Conservation (phyloP, 305 asterid genomes). For the Fraxinus paxiana region DNA sequence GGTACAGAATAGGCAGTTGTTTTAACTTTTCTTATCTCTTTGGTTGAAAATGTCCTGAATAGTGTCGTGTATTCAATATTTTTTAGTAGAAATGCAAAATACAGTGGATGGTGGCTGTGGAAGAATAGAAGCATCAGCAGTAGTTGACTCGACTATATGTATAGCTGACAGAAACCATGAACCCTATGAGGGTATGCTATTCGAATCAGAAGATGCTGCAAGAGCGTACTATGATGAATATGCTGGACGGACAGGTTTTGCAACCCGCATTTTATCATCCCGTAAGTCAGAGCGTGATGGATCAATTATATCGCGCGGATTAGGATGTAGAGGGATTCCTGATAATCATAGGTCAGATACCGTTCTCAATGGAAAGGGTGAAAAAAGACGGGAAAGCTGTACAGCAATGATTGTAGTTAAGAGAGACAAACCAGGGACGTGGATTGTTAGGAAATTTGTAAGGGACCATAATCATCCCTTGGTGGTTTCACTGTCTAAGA, state of each 20-base stretch:
- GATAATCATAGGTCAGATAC: slow-evolving; percentile 38
- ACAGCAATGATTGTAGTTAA: slow-evolving; percentile 57
- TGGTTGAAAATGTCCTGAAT: background rate
- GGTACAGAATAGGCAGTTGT: background rate
- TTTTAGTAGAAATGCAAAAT: slow-evolving; percentile 45
- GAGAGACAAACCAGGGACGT: slow-evolving; percentile 54
- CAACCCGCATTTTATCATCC: slow-evolving; percentile 52
- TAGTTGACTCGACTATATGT: slow-evolving; percentile 30
- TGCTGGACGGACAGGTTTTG: slow-evolving; percentile 51
- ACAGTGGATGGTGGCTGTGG: slow-evolving; percentile 36
- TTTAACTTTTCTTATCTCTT: background rate
- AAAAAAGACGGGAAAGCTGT: slow-evolving; percentile 53
- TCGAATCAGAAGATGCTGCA: slow-evolving; percentile 69
- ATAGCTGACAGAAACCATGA: slow-evolving; percentile 41
- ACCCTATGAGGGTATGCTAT: slow-evolving; percentile 61
- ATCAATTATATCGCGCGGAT: slow-evolving; percentile 59
- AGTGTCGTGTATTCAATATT: slow-evolving; percentile 11
- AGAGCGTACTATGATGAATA: slow-evolving; percentile 56
- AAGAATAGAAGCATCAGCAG: slow-evolving; percentile 38
- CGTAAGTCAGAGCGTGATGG: slow-evolving; percentile 74
- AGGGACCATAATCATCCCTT: slow-evolving; percentile 72
- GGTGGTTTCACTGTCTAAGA: slow-evolving; percentile 44
- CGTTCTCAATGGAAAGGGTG: slow-evolving; percentile 36
- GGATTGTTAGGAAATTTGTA: slow-evolving; percentile 69
- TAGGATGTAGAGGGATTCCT: slow-evolving; percentile 58